Evolutionary conservation across 2,329 filamentous ascomycete genomes (phyloP), one percentile per base, ranked within the genome.

Genomic region (Trichophyton rubrum): DNA sequence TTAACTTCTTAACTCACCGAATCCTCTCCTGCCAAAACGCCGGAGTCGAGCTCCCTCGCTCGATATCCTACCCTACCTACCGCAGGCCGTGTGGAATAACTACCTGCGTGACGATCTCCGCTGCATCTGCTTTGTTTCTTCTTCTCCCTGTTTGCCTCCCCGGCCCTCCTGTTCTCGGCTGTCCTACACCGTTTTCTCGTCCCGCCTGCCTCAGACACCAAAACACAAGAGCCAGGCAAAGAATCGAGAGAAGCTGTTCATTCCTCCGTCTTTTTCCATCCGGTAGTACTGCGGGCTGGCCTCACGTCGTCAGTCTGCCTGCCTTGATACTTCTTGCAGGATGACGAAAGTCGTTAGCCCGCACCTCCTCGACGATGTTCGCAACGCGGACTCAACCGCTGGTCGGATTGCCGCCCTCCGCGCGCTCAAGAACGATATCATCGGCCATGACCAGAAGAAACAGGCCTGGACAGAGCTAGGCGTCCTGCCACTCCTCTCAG

Each of bases 371-470:
- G 73, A 79, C 60, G 80, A 84, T 69, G 76, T 87, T 60, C 78
- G 78, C 64, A 80, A 76, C 67, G 80, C 85, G 63, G 74, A 72
- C 56, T 75, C 72, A 62, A 64, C 70, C 60, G 70, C 69, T 45
- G 68, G 69, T 55, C 75, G 74, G 63, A 68, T 82, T 45, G 76
- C 79, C 27, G 82, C 85, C 57, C 79, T 96, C 51, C 84, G 85
- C 65, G 78, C 80, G 47, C 77, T 99, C 33, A 97, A 96, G 77
- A 93, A 96, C 73, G 88, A 93, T 64, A 82, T 95, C 56, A 85
- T 96, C 62, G 93, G 93, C 24, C 90, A 97, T 73, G 81, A 87
- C 38, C 85, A 92, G 72, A 86, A 86, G 72, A 99, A 99, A 74
- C 87, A 92, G 73, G 75, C 83, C 61, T 91, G 86, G 78, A 80